A percentile compares a stretch with the other conserved stretches of the same genome.
These are phyloP conservation scores for Cladosporium colombiae DNA, from an alignment of 2,329 filamentous ascomycete genomes.

Conservation along the genomic window DNA sequence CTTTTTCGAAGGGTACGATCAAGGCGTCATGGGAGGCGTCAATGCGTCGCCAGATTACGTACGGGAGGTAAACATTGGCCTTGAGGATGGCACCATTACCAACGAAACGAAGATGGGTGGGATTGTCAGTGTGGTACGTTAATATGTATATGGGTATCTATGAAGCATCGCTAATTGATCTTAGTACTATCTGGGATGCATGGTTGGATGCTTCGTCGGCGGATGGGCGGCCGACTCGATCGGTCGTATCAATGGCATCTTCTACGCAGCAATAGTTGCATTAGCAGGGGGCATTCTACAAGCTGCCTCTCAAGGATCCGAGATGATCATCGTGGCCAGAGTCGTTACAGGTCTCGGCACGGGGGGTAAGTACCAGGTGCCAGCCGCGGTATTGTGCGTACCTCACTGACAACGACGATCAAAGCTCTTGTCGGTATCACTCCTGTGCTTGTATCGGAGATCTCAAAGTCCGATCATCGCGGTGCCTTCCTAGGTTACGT, in stretches of 20 bases:
- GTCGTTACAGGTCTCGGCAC: conserved; percentile 56
- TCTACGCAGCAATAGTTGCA: conserved; percentile 51
- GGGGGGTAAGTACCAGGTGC: conserved; percentile 37
- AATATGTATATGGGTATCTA: not conserved
- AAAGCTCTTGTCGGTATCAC: conserved; percentile 50
- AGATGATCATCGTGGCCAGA: conserved; percentile 53
- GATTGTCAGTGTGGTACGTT: conserved; percentile 47
- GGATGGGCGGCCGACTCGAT: conserved; percentile 55
- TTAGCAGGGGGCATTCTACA: conserved; percentile 54
- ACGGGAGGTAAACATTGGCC: conserved; percentile 48
- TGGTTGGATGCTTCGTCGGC: conserved; percentile 53
- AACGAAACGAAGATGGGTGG: conserved; percentile 54
- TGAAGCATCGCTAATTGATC: not conserved
- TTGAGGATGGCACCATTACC: conserved; percentile 49
- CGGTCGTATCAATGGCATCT: conserved; percentile 55
- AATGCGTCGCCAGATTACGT: conserved; percentile 48
- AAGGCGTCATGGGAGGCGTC: conserved; percentile 57
- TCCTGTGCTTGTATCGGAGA: conserved; percentile 52
- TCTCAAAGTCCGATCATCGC: conserved; percentile 49
- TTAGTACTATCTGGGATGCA: conserved; percentile 53
- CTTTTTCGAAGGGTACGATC: conserved; percentile 54
- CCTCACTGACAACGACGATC: not conserved
- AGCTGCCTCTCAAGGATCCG: conserved; percentile 46
- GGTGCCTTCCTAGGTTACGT: conserved; percentile 52
- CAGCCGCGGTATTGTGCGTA: conserved; percentile 25